phyloP scores from a whole-genome alignment of 2,329 filamentous ascomycete species.

The Periconia macrospinosa region DNA sequence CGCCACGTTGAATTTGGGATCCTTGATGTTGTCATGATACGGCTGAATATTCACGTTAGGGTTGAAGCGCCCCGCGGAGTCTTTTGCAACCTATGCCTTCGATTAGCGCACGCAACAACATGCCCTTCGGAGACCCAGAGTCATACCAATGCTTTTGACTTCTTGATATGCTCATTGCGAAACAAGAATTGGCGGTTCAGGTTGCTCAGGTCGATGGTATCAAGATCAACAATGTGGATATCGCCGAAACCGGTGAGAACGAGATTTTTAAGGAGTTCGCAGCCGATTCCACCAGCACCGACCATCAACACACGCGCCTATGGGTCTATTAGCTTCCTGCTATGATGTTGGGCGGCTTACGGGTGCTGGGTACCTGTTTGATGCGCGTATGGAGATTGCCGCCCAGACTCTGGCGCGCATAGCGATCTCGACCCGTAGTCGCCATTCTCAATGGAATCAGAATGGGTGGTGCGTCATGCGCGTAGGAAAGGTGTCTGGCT shows the following conservation, averaged over 20 bases:
- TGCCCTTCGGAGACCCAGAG: neutral
- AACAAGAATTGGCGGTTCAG: slow-evolving; percentile 98
- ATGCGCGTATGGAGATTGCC: slow-evolving; percentile 63
- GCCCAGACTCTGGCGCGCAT: slow-evolving; percentile 63
- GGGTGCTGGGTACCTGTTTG: slow-evolving; percentile 62
- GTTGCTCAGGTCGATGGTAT: slow-evolving; percentile 97
- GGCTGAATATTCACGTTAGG: slow-evolving; percentile 83
- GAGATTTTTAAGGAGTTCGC: slow-evolving; percentile 95
- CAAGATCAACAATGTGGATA: slow-evolving; percentile 92
- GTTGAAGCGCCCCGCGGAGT: slow-evolving; percentile 88
- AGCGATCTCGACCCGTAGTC: slow-evolving; percentile 53
- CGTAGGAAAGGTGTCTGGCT: slow-evolving; percentile 6
- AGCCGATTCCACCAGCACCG: slow-evolving; percentile 94
- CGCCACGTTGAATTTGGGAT: slow-evolving; percentile 77
- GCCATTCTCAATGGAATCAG: slow-evolving; percentile 7
- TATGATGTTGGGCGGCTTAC: slow-evolving; percentile 7
- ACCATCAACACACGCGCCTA: slow-evolving; percentile 91
- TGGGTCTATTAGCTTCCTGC: slow-evolving; percentile 24
- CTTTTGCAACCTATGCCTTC: slow-evolving; percentile 75
- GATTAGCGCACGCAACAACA: slow-evolving; percentile 18
- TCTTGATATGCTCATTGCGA: slow-evolving; percentile 95
- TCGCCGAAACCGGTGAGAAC: slow-evolving; percentile 90
- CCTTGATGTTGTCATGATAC: slow-evolving; percentile 94
- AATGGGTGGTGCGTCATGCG: slow-evolving; percentile 14
- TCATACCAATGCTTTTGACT: slow-evolving; percentile 83